Base-by-base conservation (phyloP, 192 early-diverging fungal genomes). In the Spinellus fusiger region DNA sequence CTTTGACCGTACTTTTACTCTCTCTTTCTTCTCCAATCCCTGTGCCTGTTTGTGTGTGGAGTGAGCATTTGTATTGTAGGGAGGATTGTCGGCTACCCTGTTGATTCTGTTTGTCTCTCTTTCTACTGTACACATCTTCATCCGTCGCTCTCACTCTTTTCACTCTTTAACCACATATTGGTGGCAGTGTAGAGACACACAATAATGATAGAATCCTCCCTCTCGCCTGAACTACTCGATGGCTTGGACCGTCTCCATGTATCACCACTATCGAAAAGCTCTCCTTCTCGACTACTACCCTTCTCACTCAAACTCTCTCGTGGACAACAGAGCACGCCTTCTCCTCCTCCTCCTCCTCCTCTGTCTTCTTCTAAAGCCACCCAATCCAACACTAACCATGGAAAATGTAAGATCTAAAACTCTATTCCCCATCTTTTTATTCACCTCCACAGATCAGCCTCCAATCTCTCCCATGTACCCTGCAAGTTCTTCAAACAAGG, bases 401-500 rank as follows among this genome's bases (percentile, higher is more conserved):
- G 15, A 2, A 44, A 44, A 18, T n/a, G 40, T 44, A 44, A 44
- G 40, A n/a, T 12, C 18, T 44, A n/a, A 44, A n/a, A n/a, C n/a
- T 44, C 18, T 44, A 44, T 44, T 44, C 18, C 13, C 10, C 10
- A 44, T 44, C 18, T 2, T 44, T 13, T 37, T 13, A 12, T 44
- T 44, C 18, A 12, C 13, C 13, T 44, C 10, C 3, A n/a, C n/a
- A n/a, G 8, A 38, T 38, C 37, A 64, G 62, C 53, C 13, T 57
- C 59, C 46, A 75, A 75, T 33, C 58, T 79, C 5, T 73, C 74
- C 10, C 88, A 89, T 57, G 81, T 89, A 51, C 88, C 88, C 12
- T 90, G 88, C 78, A 90, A 90, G 73, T 90, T 90, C 68, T 88
- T 81, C 77, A 88, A 83, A 64, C 80, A 81, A 47, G 86, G 86